Evolutionary conservation across 1,284 basidiomycete species (phyloP).

Genomic region (Cutaneotrichosporon dermatis): DNA sequence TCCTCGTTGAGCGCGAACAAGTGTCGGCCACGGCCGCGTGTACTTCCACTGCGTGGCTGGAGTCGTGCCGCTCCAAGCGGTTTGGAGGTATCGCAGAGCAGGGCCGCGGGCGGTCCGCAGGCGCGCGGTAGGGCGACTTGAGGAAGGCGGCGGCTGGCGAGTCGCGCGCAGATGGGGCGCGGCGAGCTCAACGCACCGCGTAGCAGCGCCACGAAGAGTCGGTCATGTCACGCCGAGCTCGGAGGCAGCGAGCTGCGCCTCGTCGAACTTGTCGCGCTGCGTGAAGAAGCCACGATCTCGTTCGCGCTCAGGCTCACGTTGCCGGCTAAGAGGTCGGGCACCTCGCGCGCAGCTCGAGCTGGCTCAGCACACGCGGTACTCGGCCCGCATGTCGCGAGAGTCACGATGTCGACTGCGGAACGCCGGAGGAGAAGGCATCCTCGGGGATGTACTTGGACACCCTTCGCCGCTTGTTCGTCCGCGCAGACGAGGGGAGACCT

Average conservation of each 20-base stretch:
- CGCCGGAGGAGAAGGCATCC: constrained; percentile 60
- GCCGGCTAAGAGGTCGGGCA: constrained; percentile 55
- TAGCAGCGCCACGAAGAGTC: constrained; percentile 75
- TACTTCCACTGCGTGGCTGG: constrained; percentile 69
- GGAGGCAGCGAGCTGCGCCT: constrained; percentile 72
- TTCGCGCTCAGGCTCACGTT: constrained; percentile 62
- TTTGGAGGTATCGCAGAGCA: constrained; percentile 85
- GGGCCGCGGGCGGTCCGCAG: constrained; percentile 76
- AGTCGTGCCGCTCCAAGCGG: constrained; percentile 74
- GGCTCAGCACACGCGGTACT: constrained; percentile 77
- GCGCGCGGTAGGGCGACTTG: constrained; percentile 67
- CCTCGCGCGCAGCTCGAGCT: constrained; percentile 66
- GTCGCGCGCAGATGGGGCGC: constrained; percentile 6
- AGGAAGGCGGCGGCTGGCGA: constrained; percentile 61
- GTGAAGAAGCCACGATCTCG: constrained; percentile 76
- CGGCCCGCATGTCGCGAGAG: constrained; percentile 74
- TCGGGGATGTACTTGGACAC: constrained; percentile 74
- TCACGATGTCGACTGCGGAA: constrained; percentile 67
- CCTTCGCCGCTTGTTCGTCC: constrained; percentile 48
- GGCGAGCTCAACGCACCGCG: constrained; percentile 71
- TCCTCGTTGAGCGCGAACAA: constrained; percentile 63
- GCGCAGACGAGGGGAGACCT: background rate
- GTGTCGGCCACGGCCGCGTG: constrained; percentile 70
- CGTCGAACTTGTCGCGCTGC: constrained; percentile 72
- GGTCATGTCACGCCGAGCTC: constrained; percentile 75